Conservation (phyloP, 192 early-diverging fungal genomes). For the Backusella sp. region DNA sequence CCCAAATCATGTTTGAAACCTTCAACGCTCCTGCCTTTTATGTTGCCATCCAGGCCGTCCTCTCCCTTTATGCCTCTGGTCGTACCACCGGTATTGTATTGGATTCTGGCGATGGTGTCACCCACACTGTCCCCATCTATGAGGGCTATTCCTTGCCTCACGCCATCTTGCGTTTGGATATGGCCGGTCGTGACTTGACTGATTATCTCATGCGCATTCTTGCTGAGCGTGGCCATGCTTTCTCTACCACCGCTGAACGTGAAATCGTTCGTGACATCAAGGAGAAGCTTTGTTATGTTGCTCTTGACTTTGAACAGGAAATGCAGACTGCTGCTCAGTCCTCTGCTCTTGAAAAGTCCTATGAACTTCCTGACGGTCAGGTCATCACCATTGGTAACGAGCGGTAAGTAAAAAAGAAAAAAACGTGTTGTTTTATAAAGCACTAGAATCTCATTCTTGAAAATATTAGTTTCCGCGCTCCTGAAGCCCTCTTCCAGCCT, state of each 20-base stretch:
- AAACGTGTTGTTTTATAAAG: not conserved
- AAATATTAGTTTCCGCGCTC: slow-evolving; percentile 74
- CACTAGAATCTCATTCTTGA: not conserved
- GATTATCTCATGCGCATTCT: slow-evolving; percentile 91
- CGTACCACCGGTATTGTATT: slow-evolving; percentile 98
- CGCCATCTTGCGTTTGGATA: slow-evolving; percentile 93
- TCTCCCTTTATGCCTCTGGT: slow-evolving; percentile 95
- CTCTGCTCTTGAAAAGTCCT: slow-evolving; percentile 92
- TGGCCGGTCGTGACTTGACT: slow-evolving; percentile 96
- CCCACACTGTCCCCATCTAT: slow-evolving; percentile 97
- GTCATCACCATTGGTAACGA: slow-evolving; percentile 97
- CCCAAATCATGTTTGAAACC: slow-evolving; percentile 99
- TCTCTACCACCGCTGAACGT: slow-evolving; percentile 93
- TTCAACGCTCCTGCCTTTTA: slow-evolving; percentile 97
- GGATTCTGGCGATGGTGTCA: slow-evolving; percentile 97
- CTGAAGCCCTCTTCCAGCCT: slow-evolving; percentile 98
- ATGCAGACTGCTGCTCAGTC: slow-evolving; percentile 92
- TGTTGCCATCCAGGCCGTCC: slow-evolving; percentile 94
- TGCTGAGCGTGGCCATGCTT: slow-evolving; percentile 93
- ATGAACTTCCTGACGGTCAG: slow-evolving; percentile 98
- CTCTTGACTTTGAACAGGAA: slow-evolving; percentile 97
- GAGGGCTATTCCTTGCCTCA: slow-evolving; percentile 95
- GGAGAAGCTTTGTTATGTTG: slow-evolving; percentile 99
- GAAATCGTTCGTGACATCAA: slow-evolving; percentile 99
- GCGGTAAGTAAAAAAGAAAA: slow-evolving; percentile 31